These are phyloP conservation scores for Fusarium foetens DNA, from an alignment of 2,329 filamentous ascomycete genomes.

Conservation along the genomic window DNA sequence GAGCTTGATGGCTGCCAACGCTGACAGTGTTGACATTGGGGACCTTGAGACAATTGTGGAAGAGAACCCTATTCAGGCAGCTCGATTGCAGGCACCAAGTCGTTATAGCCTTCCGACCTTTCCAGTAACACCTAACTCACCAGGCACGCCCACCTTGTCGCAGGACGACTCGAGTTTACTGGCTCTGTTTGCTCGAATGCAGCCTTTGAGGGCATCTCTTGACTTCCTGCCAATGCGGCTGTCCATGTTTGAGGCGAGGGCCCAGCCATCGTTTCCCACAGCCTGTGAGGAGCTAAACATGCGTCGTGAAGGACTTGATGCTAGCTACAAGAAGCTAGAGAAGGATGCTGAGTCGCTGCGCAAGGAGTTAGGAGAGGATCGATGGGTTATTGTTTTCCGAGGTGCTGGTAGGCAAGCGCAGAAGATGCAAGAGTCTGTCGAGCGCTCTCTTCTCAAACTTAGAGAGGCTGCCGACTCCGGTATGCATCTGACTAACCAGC, in stretches of 20 bases:
- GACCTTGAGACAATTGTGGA: conserved; percentile 95
- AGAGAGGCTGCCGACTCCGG: conserved; percentile 81
- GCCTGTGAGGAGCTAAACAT: conserved; percentile 90
- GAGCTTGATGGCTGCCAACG: conserved; percentile 71
- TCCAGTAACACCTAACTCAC: conserved; percentile 70
- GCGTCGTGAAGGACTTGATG: conserved; percentile 78
- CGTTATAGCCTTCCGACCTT: conserved; percentile 76
- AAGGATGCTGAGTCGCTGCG: conserved; percentile 89
- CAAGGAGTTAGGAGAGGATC: conserved; percentile 92
- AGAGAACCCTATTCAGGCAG: conserved; percentile 72
- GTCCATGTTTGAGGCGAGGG: conserved; percentile 84
- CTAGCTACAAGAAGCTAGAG: conserved; percentile 88
- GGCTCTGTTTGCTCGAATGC: conserved; percentile 93
- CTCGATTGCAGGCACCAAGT: conserved; percentile 66
- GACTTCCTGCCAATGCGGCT: conserved; percentile 97
- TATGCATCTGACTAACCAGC: conserved; percentile 76
- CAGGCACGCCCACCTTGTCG: conserved; percentile 63
- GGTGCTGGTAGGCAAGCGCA: conserved; percentile 91
- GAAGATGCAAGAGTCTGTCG: conserved; percentile 97
- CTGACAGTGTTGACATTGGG: conserved; percentile 79
- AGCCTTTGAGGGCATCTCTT: conserved; percentile 88
- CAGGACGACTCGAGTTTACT: conserved; percentile 90
- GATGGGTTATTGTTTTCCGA: conserved; percentile 95
- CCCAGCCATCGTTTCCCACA: conserved; percentile 82
- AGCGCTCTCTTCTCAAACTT: conserved; percentile 85